Base-by-base conservation (phyloP, 805 yeast genomes). In the Metschnikowia drakensbergensis region DNA sequence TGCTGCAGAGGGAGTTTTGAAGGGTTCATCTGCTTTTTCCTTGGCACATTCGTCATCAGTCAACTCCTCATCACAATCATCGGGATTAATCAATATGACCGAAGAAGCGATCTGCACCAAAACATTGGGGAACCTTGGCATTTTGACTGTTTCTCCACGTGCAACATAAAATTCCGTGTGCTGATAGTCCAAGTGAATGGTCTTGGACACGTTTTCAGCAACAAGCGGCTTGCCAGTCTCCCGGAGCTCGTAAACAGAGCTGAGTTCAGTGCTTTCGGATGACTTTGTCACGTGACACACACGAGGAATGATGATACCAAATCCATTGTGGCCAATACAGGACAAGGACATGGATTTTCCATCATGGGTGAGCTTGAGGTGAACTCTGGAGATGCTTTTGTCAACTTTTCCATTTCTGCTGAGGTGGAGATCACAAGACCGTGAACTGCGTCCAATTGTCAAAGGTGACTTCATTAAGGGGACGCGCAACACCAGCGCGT, bases 291-390 rank as follows among this genome's bases (percentile, higher is more conserved):
- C 71, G 11, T 58, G 57, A 46, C 76, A 72, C 13, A 67, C 58
- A 46, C 63, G 66, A 0, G 96, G 94, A 36, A 88, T 77, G 4
- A 78, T 72, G 17, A 90, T 77, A 7, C 79, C 75, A 44, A 87
- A 68, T 8, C 97, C 97, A 64, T 92, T 92, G 67, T 82, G 79
- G 3, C 98, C 97, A 47, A 81, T 64, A 65, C 97, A 92, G 39
- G 77, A 77, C 44, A 92, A 63, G 11, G 67, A 70, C 39, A 88
- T 63, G 31, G 77, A 68, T 3, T 59, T 60, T 1, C 69, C 57
- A 28, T 70, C 61, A 60, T 77, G 82, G 26, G 75, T 68, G 2
- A 86, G 59, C 11, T 69, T 65, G 45, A 84, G 74, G 64, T 88
- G 96, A 8, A 75, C 73, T 45, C 96, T 78, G 10, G 94, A 85